Base-by-base conservation (phyloP, 768 basidiomycete genomes). In the Paxillus involutus region DNA sequence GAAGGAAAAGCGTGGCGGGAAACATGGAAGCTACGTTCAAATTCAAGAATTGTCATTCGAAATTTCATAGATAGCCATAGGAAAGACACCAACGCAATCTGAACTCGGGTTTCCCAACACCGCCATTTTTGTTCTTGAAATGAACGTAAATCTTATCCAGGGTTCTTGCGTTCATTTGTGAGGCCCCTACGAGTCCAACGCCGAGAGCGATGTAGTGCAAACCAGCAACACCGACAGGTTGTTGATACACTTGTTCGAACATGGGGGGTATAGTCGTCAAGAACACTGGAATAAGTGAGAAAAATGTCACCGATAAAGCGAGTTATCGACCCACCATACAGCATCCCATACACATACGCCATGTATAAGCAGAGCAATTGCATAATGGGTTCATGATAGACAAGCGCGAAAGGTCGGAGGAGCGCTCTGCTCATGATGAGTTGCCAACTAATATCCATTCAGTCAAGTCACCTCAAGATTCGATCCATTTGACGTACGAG, bases 171-270 rank as follows among this genome's bases (percentile, higher is more conserved):
- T 83, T 86, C 10, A 79, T 13, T 62, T 83, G 76, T 1, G 84
- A 80, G 0, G 80, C 78, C 2, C 71, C 57, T 0, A 74, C 61
- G 14, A 89, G 70, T 3, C 89, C 89, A 1, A 87, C 17, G 0
- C 88, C 89, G 6, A 91, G 76, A 0, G 89, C 80, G 52, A 91
- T 73, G 59, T 90, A 93, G 60, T 91, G 75, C 30, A 91, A 66
- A 0, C 88, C 85, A 0, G 81, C 75, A 46, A 86, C 83, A 5
- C 88, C 85, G 11, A 78, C 67, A 0, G 63, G 55, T 63, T 88
- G 69, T 37, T 76, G 68, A 61, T 91, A 92, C 0, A 77, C 65
- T 4, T 71, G 68, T 48, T 73, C 66, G 58, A 83, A 89, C 43
- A 88, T 86, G 0, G 67, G 57, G 0, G 88, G 82, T 30, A 89